Evolutionary conservation across 2,329 filamentous ascomycete species (phyloP).

Genomic region (Cladosporium colombiae): DNA sequence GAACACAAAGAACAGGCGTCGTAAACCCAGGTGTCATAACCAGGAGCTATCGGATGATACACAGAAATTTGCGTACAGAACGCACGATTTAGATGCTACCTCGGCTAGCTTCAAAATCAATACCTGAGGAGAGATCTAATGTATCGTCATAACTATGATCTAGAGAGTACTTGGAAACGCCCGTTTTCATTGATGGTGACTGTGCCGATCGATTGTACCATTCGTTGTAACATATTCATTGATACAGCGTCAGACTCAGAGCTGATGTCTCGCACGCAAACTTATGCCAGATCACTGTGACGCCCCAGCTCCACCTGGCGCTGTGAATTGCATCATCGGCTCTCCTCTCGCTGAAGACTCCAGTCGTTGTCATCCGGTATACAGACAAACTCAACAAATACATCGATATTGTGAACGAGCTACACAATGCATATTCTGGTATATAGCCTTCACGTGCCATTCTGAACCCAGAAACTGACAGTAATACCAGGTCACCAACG

Average conservation of each 20-base stretch:
- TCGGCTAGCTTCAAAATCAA: not conserved
- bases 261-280: not conserved
- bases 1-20: not conserved
- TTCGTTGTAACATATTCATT: too few relatives aligned
- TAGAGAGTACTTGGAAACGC: not conserved
- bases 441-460: not conserved
- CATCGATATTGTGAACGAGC: not conserved
- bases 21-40: not conserved
- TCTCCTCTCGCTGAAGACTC: not conserved
- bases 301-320: not conserved
- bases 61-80: not conserved
- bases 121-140: not conserved
- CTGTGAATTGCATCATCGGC: slow-evolving; percentile 1
- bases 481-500: slow-evolving; percentile 48
- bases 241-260: not conserved
- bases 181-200: not conserved
- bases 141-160: not conserved
- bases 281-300: not conserved
- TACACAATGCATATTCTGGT: slow-evolving; percentile 13
- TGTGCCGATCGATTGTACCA: too few relatives aligned
- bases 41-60: not conserved
- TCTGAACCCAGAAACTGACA: not conserved
- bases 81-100: not conserved
- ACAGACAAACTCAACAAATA: not conserved
- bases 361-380: not conserved